phyloP scores from a whole-genome alignment of 108 stramenopile genomes.

The Cylindrotheca fusiformis region DNA sequence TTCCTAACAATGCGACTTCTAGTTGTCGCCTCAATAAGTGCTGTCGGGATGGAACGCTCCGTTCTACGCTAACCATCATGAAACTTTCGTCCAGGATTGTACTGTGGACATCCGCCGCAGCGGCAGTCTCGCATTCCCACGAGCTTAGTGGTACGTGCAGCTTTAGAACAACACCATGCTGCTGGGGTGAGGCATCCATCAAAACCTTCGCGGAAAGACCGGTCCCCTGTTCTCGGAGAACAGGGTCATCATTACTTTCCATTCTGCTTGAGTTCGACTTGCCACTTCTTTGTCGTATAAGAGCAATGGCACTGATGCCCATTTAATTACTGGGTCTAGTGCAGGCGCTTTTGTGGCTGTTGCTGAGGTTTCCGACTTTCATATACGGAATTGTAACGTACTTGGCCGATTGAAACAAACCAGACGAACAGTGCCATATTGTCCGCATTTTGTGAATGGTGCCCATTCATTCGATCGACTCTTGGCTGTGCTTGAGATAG shows the following conservation, averaged over 20 bases:
- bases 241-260: no score
- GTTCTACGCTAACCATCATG: conserved; percentile 65
- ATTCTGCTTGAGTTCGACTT: no score
- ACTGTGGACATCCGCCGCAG: conserved; percentile 58
- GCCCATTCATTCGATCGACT: conserved; percentile 88
- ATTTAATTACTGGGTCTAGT: conserved; percentile 87
- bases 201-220: conserved; percentile 49
- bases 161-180: conserved; percentile 57
- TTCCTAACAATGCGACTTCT: no score
- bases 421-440: conserved; percentile 80
- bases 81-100: conserved; percentile 64
- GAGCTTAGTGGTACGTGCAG: conserved; percentile 77
- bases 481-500: conserved; percentile 88
- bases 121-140: conserved; percentile 74
- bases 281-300: no score
- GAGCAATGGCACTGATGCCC: conserved; percentile 78
- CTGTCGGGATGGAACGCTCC: conserved; percentile 25
- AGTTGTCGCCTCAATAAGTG: not conserved
- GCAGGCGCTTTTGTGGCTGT: conserved; percentile 88
- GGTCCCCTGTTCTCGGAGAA: conserved; percentile 14
- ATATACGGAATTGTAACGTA: conserved; percentile 85
- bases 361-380: conserved; percentile 85
- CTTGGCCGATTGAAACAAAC: conserved; percentile 89
- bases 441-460: conserved; percentile 93
- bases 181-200: conserved; percentile 54